phyloP scores from a whole-genome alignment of 164 flowering plant species.

The Stephania cephalantha region DNA sequence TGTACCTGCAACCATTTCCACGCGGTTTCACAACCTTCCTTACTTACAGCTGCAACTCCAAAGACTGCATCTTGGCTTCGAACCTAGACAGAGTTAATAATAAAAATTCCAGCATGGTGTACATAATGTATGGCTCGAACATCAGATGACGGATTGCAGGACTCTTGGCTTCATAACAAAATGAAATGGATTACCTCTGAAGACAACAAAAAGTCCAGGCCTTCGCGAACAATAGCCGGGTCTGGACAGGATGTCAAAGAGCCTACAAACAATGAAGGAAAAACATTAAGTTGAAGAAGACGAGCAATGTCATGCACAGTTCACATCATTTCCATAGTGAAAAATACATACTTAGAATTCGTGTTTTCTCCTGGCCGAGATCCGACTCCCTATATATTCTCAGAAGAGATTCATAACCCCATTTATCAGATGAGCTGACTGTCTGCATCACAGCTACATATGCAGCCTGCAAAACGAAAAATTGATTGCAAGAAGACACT shows the following conservation, averaged over 20 bases:
- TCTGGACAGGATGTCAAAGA: slow-evolving; percentile 73
- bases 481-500: neutral
- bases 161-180: neutral
- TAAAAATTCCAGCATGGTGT: neutral
- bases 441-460: slow-evolving; percentile 57
- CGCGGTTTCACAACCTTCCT: slow-evolving; percentile 76
- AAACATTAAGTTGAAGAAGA: neutral
- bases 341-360: neutral
- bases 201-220: slow-evolving; percentile 70
- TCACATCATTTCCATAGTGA: neutral
- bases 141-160: neutral
- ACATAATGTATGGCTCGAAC: neutral
- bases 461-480: slow-evolving; percentile 51
- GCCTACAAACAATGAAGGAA: slow-evolving; percentile 32
- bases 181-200: slow-evolving; percentile 54
- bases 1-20: slow-evolving; percentile 92
- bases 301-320: neutral
- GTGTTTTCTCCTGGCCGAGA: slow-evolving; percentile 55
- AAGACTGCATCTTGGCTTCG: slow-evolving; percentile 84
- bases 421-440: slow-evolving; percentile 42
- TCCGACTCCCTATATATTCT: slow-evolving; percentile 83
- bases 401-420: slow-evolving; percentile 73
- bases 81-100: slow-evolving; percentile 41
- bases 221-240: slow-evolving; percentile 67
- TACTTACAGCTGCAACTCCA: slow-evolving; percentile 66